phyloP scores from a whole-genome alignment of 2,329 filamentous ascomycete species.

The Fusarium sp. region DNA sequence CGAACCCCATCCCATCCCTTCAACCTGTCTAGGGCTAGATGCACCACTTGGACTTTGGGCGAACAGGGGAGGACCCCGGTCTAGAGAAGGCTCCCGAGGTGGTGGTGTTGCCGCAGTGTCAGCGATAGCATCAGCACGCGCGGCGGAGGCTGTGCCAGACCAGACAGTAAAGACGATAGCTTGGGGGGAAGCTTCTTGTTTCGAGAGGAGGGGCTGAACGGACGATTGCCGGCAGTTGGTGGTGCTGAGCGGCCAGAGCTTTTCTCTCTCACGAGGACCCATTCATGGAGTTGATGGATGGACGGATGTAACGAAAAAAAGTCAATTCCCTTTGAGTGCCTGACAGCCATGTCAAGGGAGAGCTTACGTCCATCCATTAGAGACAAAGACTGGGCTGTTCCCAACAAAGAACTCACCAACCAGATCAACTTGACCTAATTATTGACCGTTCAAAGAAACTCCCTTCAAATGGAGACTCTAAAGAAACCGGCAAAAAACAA shows the following conservation, averaged over 20 bases:
- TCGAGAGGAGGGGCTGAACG: slow-evolving; percentile 42
- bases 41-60: slow-evolving; percentile 5
- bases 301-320: slow-evolving; percentile 15
- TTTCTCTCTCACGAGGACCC: neutral
- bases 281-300: slow-evolving; percentile 21
- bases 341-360: slow-evolving; percentile 13
- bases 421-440: neutral
- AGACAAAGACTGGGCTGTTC: neutral
- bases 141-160: slow-evolving; percentile 41
- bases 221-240: slow-evolving; percentile 36
- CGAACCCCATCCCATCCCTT: slow-evolving; percentile 6
- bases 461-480: neutral
- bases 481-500: slow-evolving; percentile 15
- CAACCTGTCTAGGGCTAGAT: slow-evolving; percentile 17
- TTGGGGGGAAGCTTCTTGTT: slow-evolving; percentile 35
- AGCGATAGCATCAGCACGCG: slow-evolving; percentile 42
- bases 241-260: slow-evolving; percentile 23
- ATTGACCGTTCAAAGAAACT: neutral
- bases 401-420: neutral
- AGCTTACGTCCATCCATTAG: neutral
- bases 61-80: slow-evolving; percentile 38
- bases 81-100: slow-evolving; percentile 25
- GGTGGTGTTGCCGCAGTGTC: slow-evolving; percentile 34
- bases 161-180: slow-evolving; percentile 14
- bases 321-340: slow-evolving; percentile 25